Evolutionary conservation across 2,329 filamentous ascomycete species (phyloP), one percentile per base, ranked within the genome.

Genomic region (Lecanicillium sp.): DNA sequence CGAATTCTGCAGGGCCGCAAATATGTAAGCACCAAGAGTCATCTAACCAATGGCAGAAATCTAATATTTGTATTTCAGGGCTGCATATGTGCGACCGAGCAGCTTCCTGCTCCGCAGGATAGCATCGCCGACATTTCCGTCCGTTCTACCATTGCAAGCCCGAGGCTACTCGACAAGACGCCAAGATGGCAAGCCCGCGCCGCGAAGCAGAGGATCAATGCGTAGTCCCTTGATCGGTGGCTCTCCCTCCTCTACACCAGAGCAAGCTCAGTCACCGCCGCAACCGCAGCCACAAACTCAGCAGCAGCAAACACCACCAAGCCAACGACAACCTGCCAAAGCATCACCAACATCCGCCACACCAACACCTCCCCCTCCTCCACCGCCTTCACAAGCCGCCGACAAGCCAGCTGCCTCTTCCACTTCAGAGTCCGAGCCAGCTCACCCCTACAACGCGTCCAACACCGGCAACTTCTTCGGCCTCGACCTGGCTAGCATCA

Each of bases 401-500:
- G 19, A 12, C 31, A 18, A 18, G 15, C 13, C 14, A 12, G 15
- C 6, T 5, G 22, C 29, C 14, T 11, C 29, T 14, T 15, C 38
- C 27, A 32, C 32, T 19, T 20, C 35, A 33, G 25, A 33, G 33
- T 12, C 38, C 33, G 11, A 37, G 28, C 25, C 30, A 20, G 8
- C 29, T 37, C 15, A 36, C 36, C 9, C 33, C 22, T 19, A 31
- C 38, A 8, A 38, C 38, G 14, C 44, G 41, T 43, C 43, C 36
- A 29, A 39, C 29, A 35, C 43, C 36, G 37, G 33, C 17, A 31
- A 42, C 19, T 38, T 41, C 33, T 39, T 46, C 27, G 40, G 40
- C 18, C 27, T 62, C 34, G 55, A 66, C 43, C 53, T 65, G 20
- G 51, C 58, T 29, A 51, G 51, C 30, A 55, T 67, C 40, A 50